Percentiles rank a stretch among this genome's conserved stretches.
Conservation (phyloP, 2,329 filamentous ascomycete genomes). For the Dryadomyces sulphureus region DNA sequence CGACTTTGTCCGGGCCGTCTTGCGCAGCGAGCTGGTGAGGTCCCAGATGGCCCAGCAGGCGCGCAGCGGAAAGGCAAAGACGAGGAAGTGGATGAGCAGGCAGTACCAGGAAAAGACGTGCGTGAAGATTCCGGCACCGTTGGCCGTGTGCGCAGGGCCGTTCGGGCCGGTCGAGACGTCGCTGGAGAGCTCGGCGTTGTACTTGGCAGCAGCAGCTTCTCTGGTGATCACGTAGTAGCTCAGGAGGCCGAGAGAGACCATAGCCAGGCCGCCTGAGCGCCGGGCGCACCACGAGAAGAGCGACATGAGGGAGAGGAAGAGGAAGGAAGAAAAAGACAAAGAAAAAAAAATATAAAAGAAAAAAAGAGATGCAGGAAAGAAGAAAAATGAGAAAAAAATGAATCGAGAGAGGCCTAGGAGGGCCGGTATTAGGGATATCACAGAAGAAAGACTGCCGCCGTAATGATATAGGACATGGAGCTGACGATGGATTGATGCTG, state of each 20-base stretch:
- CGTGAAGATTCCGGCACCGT: conserved; percentile 34
- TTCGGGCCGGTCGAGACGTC: conserved; percentile 17
- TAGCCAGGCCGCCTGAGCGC: conserved; percentile 39
- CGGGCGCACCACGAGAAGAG: conserved; percentile 38
- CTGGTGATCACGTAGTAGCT: conserved; percentile 40
- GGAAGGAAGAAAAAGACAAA: neutral
- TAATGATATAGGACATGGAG: neutral
- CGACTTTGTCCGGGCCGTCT: conserved; percentile 23
- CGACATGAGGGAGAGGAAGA: conserved; percentile 26
- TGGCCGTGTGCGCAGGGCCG: neutral
- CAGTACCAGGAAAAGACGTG: conserved; percentile 49
- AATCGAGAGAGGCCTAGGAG: neutral
- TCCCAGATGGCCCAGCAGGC: conserved; percentile 47
- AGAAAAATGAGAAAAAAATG: neutral
- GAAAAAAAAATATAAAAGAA: neutral
- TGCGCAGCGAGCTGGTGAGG: conserved; percentile 35
- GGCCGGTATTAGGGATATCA: too few species aligned
- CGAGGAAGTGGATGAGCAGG: conserved; percentile 47
- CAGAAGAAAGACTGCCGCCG: neutral
- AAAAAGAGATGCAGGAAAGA: neutral
- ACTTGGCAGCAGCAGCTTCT: conserved; percentile 28
- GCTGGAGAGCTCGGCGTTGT: conserved; percentile 26
- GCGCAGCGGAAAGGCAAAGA: conserved; percentile 47
- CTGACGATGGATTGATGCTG: neutral
- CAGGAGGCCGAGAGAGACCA: conserved; percentile 31